Conservation (phyloP, 768 basidiomycete species). For the Termitomyces bulborhizus region DNA sequence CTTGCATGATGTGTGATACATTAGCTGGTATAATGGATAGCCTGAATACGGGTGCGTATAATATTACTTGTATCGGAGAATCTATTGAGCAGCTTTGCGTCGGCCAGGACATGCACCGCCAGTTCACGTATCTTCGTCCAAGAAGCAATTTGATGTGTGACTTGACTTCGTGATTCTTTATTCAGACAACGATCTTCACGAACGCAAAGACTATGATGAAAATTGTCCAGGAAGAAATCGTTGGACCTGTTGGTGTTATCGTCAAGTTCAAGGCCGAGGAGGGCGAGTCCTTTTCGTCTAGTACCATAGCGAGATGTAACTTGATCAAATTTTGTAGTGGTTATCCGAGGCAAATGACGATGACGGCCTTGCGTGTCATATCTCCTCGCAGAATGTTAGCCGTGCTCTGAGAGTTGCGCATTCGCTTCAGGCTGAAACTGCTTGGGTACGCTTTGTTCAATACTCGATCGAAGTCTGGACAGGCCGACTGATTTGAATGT, state of each 20-base stretch:
- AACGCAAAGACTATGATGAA: slow-evolving; percentile 57
- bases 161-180: slow-evolving; percentile 26
- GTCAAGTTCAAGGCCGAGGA: slow-evolving; percentile 62
- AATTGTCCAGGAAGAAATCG: slow-evolving; percentile 66
- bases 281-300: slow-evolving; percentile 9
- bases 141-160: slow-evolving; percentile 61
- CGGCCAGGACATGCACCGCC: slow-evolving; percentile 65
- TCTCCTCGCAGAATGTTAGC: slow-evolving; percentile 17
- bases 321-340: slow-evolving; percentile 9
- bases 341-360: slow-evolving; percentile 17
- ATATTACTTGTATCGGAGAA: neutral
- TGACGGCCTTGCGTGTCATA: slow-evolving; percentile 15
- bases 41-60: slow-evolving; percentile 29
- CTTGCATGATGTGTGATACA: no score
- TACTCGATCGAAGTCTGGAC: neutral
- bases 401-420: slow-evolving; percentile 19
- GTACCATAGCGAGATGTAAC: slow-evolving; percentile 18
- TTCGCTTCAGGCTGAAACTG: slow-evolving; percentile 15
- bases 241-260: slow-evolving; percentile 70
- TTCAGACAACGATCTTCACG: slow-evolving; percentile 66
- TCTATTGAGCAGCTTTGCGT: neutral
- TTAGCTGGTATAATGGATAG: neutral
- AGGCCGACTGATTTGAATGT: neutral
- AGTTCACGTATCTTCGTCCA: slow-evolving; percentile 85
- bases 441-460: slow-evolving; percentile 7